These are phyloP conservation scores for Passiflora organensis DNA, from an alignment of 345 rosid species.

Conservation along the genomic window DNA sequence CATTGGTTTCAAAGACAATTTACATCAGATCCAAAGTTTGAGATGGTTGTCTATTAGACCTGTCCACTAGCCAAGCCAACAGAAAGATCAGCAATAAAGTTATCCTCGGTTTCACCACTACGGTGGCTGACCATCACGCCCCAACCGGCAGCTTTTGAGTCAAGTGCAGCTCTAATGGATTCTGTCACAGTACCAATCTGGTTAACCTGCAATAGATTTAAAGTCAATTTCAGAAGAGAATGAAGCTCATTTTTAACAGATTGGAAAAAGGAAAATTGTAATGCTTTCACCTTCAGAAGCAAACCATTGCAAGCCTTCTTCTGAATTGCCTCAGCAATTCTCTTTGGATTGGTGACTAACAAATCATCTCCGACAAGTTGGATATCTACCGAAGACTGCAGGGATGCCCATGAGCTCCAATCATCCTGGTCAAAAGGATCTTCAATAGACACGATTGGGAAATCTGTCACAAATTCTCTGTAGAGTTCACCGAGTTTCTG, in stretches of 20 bases:
- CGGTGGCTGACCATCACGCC: constrained; percentile 99
- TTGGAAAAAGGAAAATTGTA: not conserved
- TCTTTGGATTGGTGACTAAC: constrained; percentile 93
- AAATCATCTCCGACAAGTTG: constrained; percentile 95
- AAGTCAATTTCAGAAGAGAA: constrained; percentile 3
- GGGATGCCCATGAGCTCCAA: constrained; percentile 89
- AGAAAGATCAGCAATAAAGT: constrained; percentile 91
- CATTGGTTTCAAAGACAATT: not conserved
- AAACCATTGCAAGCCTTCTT: constrained; percentile 88
- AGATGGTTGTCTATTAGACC: constrained; percentile 36
- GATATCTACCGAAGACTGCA: constrained; percentile 82
- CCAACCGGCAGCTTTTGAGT: constrained; percentile 99
- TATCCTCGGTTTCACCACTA: constrained; percentile 97
- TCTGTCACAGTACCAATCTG: constrained; percentile 96
- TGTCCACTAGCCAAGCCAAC: constrained; percentile 98
- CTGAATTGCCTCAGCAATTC: constrained; percentile 87
- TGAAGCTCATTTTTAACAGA: not conserved
- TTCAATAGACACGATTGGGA: constrained; percentile 89
- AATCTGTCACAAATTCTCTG: constrained; percentile 77
- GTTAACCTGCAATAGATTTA: constrained; percentile 58
- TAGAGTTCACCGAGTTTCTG: constrained; percentile 76
- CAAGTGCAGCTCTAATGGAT: constrained; percentile 89
- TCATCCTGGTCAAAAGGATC: constrained; percentile 99
- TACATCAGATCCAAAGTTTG: constrained; percentile 8
- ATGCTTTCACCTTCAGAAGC: constrained; percentile 58